Evolutionary conservation across 108 stramenopile genomes (phyloP), one percentile per base, ranked within the genome.

Genomic region (Aurantiochytrium sp.): DNA sequence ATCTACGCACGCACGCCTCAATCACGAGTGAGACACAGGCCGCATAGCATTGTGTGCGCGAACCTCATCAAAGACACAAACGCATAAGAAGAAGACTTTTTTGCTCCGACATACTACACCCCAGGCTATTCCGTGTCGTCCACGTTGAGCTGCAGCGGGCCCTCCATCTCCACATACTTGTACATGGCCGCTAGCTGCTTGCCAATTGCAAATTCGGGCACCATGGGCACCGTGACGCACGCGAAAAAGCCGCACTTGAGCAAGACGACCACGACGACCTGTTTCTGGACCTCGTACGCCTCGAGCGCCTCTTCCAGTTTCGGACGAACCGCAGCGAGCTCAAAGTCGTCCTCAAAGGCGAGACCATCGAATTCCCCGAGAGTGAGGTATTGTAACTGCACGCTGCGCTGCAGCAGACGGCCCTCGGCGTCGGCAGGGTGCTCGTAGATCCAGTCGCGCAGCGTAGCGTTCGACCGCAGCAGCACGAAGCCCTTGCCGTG

Each of bases 161-260:
- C 73, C 1, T 81, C 73, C 39, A 81, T 81, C 73, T 81, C 45
- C 19, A 48, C 45, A 24, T 81, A 81, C 30, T 81, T 24, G 45
- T 81, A 81, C 73, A 81, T 81, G n/a, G 42, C 73, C 6, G 73
- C 73, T 6, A 81, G 45, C 30, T 41, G 45, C 45, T 81, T 81
- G 73, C 73, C n/a, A 42, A 81, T 81, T 6, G 42, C 39, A 81
- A 27, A 81, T 6, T 81, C 73, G 42, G 73, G 73, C n/a, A 81
- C 73, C 73, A 81, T 41, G 6, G 73, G 73, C 6, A 81, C 32
- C 8, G 73, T 81, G 12, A 81, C 45, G 2, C 73, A 81, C 6
- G 73, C 73, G 24, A 81, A 48, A n/a, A 48, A 81, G 1, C 73
- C 73, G 24, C 73, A 81, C 42, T 48, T 41, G 42, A 81, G 45